Percentiles rank a stretch among this genome's conserved stretches.
These are phyloP conservation scores for Capsicum baccatum DNA, from an alignment of 257 asterid genomes.

Conservation along the genomic window DNA sequence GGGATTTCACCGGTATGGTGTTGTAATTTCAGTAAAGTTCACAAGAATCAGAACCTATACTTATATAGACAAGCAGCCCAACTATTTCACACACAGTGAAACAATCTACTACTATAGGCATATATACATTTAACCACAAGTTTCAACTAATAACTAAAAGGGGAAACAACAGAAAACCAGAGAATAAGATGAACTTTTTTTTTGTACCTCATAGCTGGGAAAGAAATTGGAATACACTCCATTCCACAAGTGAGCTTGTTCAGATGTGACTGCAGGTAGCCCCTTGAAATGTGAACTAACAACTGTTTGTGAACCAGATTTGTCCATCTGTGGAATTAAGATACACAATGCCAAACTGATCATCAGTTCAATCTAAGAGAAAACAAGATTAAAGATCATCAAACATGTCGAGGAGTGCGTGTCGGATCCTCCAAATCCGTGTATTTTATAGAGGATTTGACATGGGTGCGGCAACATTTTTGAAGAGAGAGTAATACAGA, in stretches of 20 bases:
- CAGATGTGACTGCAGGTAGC: conserved; percentile 38
- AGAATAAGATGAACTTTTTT: not conserved
- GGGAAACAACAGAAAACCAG: not conserved
- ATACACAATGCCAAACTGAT: not conserved
- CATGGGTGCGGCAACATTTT: not conserved
- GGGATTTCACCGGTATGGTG: too few species aligned
- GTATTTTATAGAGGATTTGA: not conserved
- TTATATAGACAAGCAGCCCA: not conserved
- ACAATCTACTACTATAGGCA: not conserved
- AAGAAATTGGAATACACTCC: conserved; percentile 40
- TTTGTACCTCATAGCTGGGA: conserved; percentile 39
- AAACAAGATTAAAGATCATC: not conserved
- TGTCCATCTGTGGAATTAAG: conserved; percentile 37
- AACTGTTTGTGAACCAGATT: conserved; percentile 27
- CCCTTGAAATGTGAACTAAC: conserved; percentile 42
- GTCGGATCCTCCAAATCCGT: not conserved
- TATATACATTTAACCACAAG: not conserved
- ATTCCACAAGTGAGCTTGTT: conserved; percentile 42
- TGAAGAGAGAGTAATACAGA: not conserved
- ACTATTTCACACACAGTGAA: not conserved
- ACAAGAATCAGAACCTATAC: not conserved
- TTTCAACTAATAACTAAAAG: not conserved
- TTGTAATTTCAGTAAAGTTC: too few species aligned
- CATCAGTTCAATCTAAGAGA: not conserved
- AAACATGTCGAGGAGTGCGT: not conserved